Conservation (phyloP, 163 green algal species). For the Chloroidium sp. region DNA sequence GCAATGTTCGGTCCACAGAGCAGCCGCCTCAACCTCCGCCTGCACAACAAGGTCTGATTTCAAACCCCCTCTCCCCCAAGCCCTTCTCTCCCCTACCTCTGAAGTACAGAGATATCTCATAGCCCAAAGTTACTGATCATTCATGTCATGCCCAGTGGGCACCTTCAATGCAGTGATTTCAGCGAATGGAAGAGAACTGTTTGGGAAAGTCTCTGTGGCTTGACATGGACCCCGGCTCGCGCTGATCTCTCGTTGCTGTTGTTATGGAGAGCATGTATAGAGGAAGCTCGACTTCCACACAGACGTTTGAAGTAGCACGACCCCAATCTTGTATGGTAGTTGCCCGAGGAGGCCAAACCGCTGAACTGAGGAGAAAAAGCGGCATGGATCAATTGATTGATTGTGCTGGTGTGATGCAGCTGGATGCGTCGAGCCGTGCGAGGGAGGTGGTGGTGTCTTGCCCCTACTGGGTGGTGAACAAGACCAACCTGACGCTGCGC, state of each 20-base stretch:
- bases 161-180: too few relatives aligned
- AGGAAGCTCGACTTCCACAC: too few relatives aligned
- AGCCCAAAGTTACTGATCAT: too few relatives aligned
- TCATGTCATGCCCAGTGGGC: too few relatives aligned
- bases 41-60: conserved; percentile 14
- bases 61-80: too few relatives aligned
- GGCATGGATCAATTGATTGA: not conserved
- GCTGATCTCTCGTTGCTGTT: too few relatives aligned
- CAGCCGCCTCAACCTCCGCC: conserved; percentile 7
- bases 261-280: too few relatives aligned
- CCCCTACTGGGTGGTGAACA: conserved; percentile 42
- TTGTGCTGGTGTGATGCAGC: conserved; percentile 9
- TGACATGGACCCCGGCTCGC: too few relatives aligned
- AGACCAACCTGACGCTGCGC: conserved; percentile 24
- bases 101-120: too few relatives aligned
- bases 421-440: conserved; percentile 17
- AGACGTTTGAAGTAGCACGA: not conserved
- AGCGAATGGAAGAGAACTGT: too few relatives aligned
- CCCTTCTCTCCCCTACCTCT: too few relatives aligned
- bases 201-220: too few relatives aligned
- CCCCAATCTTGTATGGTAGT: conserved; percentile 1
- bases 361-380: not conserved
- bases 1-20: not conserved
- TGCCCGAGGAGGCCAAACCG: not conserved
- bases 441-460: conserved; percentile 26